A percentile compares a stretch with the other conserved stretches of the same genome.
phyloP scores from a whole-genome alignment of 768 basidiomycete genomes.

The Hemileccinum rubropunctum region DNA sequence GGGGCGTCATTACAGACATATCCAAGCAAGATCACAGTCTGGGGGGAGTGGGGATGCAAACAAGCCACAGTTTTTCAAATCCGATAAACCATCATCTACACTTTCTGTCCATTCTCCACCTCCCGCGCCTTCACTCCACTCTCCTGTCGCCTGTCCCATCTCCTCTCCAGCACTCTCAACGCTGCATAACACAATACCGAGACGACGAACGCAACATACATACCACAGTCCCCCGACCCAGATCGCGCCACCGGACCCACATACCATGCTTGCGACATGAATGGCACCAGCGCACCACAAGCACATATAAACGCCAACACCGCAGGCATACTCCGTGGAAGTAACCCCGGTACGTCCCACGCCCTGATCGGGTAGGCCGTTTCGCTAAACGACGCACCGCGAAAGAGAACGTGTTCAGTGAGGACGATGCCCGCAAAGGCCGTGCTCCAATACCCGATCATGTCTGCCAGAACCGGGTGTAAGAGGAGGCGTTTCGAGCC shows the following conservation, averaged over 20 bases:
- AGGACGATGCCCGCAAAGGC: slow-evolving; percentile 39
- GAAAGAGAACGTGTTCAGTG: slow-evolving; percentile 45
- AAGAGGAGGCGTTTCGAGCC: slow-evolving; percentile 4
- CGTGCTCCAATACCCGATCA: slow-evolving; percentile 47
- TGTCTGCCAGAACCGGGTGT: slow-evolving; percentile 23
- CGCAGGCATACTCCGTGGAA: slow-evolving; percentile 45
- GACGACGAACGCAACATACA: slow-evolving; percentile 40
- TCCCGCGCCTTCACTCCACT: background rate
- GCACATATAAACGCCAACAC: slow-evolving; percentile 40
- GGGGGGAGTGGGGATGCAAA: too few species aligned
- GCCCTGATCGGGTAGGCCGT: slow-evolving; percentile 33
- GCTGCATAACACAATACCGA: slow-evolving; percentile 31
- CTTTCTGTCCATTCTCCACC: slow-evolving; percentile 5
- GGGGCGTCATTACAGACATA: too few species aligned
- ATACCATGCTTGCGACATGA: slow-evolving; percentile 55
- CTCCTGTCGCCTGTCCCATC: slow-evolving; percentile 6
- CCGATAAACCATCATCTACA: background rate
- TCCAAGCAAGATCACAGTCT: too few species aligned
- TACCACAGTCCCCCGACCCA: slow-evolving; percentile 48
- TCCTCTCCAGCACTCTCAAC: slow-evolving; percentile 29
- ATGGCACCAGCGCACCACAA: slow-evolving; percentile 40
- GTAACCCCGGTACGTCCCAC: slow-evolving; percentile 35
- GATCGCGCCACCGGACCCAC: slow-evolving; percentile 44
- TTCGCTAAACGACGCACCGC: slow-evolving; percentile 32
- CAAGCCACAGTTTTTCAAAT: too few species aligned